Percentiles rank a stretch among this genome's conserved stretches.
These are phyloP conservation scores for Coniochaeta hoffmannii DNA, from an alignment of 2,329 filamentous ascomycete genomes.

Conservation along the genomic window DNA sequence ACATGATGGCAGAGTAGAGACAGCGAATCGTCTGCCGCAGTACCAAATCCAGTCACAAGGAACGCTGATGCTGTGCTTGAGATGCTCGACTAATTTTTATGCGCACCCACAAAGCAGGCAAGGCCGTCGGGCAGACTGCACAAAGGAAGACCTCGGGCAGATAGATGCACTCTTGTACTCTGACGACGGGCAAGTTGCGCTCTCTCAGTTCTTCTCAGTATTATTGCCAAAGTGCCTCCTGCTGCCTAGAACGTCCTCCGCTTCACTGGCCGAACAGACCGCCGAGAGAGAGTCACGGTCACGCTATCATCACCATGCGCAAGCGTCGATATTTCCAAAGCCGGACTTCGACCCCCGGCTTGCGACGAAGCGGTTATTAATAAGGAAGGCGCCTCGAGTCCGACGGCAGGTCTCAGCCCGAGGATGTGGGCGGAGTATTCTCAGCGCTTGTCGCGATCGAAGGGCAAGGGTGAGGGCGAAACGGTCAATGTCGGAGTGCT, in stretches of 20 bases:
- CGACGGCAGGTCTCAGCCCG: background rate
- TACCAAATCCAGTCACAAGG: background rate
- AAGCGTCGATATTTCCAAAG: background rate
- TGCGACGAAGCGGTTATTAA: background rate
- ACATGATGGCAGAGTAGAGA: background rate
- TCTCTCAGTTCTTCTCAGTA: background rate
- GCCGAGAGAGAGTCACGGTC: background rate
- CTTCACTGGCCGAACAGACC: background rate
- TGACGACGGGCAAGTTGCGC: background rate
- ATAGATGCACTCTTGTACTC: background rate
- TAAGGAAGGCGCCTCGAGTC: too few species aligned
- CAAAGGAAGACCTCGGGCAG: background rate
- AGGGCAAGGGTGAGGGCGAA: too few species aligned
- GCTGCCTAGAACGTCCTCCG: background rate
- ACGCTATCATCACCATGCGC: background rate
- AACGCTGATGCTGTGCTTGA: background rate
- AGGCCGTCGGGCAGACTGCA: background rate
- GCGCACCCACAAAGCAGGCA: background rate
- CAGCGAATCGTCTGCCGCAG: background rate
- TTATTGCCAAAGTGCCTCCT: background rate
- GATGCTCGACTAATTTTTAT: background rate
- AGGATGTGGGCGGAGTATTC: background rate
- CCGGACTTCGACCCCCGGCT: background rate
- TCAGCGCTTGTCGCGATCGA: background rate
- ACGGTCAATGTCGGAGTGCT: background rate